A percentile compares a stretch with the other conserved stretches of the same genome.
Evolutionary conservation across 768 basidiomycete species (phyloP).

Genomic region (Mycena galericulata): DNA sequence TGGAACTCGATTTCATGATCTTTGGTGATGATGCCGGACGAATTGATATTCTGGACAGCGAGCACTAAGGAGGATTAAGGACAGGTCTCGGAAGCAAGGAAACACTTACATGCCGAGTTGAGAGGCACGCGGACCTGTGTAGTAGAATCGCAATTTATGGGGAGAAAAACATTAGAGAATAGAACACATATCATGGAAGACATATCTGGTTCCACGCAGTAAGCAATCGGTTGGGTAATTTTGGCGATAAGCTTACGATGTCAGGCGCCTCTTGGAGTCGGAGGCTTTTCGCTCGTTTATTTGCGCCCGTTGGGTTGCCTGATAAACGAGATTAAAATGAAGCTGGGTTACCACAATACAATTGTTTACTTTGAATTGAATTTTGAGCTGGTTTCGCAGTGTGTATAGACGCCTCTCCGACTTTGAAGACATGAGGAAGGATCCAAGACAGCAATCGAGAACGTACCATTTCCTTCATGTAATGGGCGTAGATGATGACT

Average conservation of each 20-base stretch:
- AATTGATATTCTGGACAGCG: constrained; percentile 94
- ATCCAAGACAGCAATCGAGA: neutral
- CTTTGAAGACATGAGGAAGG: constrained; percentile 52
- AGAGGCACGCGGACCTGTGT: constrained; percentile 84
- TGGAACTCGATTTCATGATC: constrained; percentile 90
- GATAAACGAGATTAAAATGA: constrained; percentile 45
- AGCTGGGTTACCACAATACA: neutral
- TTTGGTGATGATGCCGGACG: constrained; percentile 75
- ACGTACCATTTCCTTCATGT: constrained; percentile 70
- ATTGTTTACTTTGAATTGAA: constrained; percentile 66
- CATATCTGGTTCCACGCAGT: constrained; percentile 59
- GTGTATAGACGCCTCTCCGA: constrained; percentile 77
- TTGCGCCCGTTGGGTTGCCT: constrained; percentile 81
- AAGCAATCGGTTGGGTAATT: neutral
- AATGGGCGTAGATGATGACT: constrained; percentile 84
- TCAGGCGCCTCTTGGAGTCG: constrained; percentile 86
- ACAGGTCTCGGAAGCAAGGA: constrained; percentile 21
- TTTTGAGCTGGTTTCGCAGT: constrained; percentile 80
- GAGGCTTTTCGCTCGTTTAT: constrained; percentile 80
- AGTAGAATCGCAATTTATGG: constrained; percentile 33
- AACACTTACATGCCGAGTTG: constrained; percentile 73
- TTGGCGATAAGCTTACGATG: constrained; percentile 67
- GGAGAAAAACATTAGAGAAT: neutral
- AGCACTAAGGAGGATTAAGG: constrained; percentile 56
- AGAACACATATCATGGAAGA: constrained; percentile 78